phyloP scores from a whole-genome alignment of 1,139 yeast species.

The Debaryomyces psychrophilus region DNA sequence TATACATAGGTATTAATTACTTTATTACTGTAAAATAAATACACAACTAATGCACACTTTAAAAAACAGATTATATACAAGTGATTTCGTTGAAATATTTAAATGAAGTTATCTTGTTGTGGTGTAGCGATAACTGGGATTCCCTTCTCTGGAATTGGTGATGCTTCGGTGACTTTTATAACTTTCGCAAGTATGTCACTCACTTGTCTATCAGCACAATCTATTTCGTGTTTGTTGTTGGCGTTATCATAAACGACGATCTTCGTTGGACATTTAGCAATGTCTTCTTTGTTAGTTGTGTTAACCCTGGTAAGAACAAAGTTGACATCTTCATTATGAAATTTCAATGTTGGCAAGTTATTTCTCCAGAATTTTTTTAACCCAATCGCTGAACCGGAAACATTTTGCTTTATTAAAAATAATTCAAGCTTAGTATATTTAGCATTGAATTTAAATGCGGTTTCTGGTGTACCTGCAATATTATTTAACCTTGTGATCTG shows the following conservation, averaged over 20 bases:
- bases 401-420: constrained; percentile 30
- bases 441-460: constrained; percentile 36
- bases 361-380: constrained; percentile 66
- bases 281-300: constrained; percentile 42
- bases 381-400: constrained; percentile 39
- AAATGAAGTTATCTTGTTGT: constrained; percentile 10
- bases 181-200: constrained; percentile 33
- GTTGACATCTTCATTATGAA: constrained; percentile 73
- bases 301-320: constrained; percentile 62
- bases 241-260: constrained; percentile 33
- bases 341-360: constrained; percentile 74
- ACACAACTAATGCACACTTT: constrained; percentile 5
- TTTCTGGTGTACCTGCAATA: constrained; percentile 43
- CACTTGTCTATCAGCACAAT: constrained; percentile 34
- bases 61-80: constrained; percentile 10
- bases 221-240: constrained; percentile 28
- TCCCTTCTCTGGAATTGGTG: constrained; percentile 29
- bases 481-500: constrained; percentile 42
- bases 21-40: constrained; percentile 4
- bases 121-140: constrained; percentile 24
- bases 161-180: constrained; percentile 37
- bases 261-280: constrained; percentile 52
- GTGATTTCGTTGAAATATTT: constrained; percentile 5
- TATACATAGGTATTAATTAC: constrained; percentile 8
- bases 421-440: constrained; percentile 34